phyloP scores from a whole-genome alignment of 208 protist genomes.

The Trypanosoma conorhini region DNA sequence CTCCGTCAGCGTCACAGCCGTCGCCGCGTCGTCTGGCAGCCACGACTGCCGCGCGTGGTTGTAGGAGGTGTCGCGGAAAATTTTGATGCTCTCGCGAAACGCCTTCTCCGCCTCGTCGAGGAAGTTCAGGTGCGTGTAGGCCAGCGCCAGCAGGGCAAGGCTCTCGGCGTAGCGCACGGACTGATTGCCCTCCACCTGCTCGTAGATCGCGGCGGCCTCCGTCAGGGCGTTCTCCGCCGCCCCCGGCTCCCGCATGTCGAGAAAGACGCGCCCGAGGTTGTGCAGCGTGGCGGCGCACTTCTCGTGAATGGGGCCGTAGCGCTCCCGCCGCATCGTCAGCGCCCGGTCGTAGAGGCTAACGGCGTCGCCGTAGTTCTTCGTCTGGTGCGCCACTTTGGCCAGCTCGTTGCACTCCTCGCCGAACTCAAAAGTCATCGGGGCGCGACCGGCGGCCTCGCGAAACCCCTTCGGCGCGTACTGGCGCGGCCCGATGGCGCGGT shows the following conservation, averaged over 20 bases:
- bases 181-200: slow-evolving; percentile 66
- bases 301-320: slow-evolving; percentile 81
- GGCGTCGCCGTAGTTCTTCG: slow-evolving; percentile 89
- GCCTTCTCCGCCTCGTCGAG: slow-evolving; percentile 90
- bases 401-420: slow-evolving; percentile 86
- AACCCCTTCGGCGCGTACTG: slow-evolving; percentile 86
- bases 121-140: slow-evolving; percentile 86
- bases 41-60: slow-evolving; percentile 81
- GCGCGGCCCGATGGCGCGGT: slow-evolving; percentile 69
- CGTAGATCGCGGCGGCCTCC: slow-evolving; percentile 88
- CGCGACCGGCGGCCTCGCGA: slow-evolving; percentile 77
- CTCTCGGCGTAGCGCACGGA: slow-evolving; percentile 85
- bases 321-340: slow-evolving; percentile 78
- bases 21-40: slow-evolving; percentile 51
- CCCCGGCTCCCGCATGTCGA: slow-evolving; percentile 90
- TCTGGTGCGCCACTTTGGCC: slow-evolving; percentile 80
- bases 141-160: slow-evolving; percentile 76
- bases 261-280: slow-evolving; percentile 87
- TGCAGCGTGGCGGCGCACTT: slow-evolving; percentile 85
- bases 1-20: slow-evolving; percentile 41
- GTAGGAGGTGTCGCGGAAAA: slow-evolving; percentile 82
- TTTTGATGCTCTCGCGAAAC: slow-evolving; percentile 86
- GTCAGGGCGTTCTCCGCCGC: slow-evolving; percentile 90
- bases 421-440: slow-evolving; percentile 86
- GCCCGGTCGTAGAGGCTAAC: slow-evolving; percentile 85